phyloP scores from a whole-genome alignment of 495 filamentous ascomycete species.

The Astrocystis sublimbata region DNA sequence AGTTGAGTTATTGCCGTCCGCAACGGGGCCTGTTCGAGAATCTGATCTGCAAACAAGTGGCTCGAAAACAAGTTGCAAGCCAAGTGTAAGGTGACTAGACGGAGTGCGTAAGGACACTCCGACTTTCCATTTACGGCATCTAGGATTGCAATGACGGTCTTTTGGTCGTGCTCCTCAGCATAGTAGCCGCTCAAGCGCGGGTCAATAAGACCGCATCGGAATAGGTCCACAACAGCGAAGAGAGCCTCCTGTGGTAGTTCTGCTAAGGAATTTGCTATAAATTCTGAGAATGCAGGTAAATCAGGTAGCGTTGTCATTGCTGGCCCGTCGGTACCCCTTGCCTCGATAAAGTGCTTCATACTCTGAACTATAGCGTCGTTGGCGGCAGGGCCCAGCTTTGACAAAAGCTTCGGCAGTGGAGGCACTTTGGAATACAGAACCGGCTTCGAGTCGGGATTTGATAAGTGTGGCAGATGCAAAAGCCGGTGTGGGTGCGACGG shows the following conservation, averaged over 20 bases:
- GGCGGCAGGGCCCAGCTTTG: constrained; percentile 64
- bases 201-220: constrained; percentile 76
- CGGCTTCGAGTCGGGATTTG: constrained; percentile 60
- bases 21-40: constrained; percentile 41
- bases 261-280: constrained; percentile 50
- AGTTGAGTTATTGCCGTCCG: constrained; percentile 44
- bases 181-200: constrained; percentile 83
- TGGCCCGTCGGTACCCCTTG: constrained; percentile 53
- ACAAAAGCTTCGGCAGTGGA: constrained; percentile 78
- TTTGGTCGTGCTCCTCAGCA: constrained; percentile 68
- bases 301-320: constrained; percentile 62
- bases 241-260: constrained; percentile 57
- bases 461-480: constrained; percentile 69
- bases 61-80: constrained; percentile 64
- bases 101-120: constrained; percentile 72
- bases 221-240: constrained; percentile 81
- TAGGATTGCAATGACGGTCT: constrained; percentile 66
- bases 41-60: constrained; percentile 54
- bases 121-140: constrained; percentile 52
- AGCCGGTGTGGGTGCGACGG: constrained; percentile 74
- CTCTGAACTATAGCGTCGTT: constrained; percentile 55
- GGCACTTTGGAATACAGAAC: constrained; percentile 78
- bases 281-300: constrained; percentile 54
- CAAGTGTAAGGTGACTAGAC: constrained; percentile 72
- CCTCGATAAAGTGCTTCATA: constrained; percentile 66